These are phyloP conservation scores for Kwoniella pini DNA, from an alignment of 768 basidiomycete genomes.

Conservation along the genomic window DNA sequence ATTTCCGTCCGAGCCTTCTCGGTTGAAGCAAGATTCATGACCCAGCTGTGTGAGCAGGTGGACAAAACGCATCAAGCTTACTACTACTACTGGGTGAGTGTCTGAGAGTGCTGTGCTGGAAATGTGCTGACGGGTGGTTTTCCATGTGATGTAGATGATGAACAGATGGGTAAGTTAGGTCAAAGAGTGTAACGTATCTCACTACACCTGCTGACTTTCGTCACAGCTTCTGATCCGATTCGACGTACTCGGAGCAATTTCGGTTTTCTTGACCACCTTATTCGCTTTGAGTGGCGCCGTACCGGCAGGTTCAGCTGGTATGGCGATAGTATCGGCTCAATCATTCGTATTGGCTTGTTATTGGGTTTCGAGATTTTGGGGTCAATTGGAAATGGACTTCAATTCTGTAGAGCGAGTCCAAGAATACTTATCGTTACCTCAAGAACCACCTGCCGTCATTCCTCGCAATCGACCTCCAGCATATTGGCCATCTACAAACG, in stretches of 20 bases:
- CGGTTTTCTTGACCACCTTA: constrained; percentile 72
- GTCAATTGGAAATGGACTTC: constrained; percentile 55
- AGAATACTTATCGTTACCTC: constrained; percentile 85
- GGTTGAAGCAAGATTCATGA: constrained; percentile 73
- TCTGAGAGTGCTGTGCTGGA: background rate
- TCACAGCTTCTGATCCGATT: constrained; percentile 73
- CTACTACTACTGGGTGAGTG: constrained; percentile 66
- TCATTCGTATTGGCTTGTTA: constrained; percentile 60
- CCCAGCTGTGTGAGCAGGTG: constrained; percentile 67
- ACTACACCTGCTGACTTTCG: background rate
- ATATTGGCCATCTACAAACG: constrained; percentile 81
- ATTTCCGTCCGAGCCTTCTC: constrained; percentile 93
- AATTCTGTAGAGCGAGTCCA: constrained; percentile 83
- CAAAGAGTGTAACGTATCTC: background rate
- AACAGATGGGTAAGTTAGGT: constrained; percentile 42
- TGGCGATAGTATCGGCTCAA: constrained; percentile 71
- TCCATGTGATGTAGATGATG: constrained; percentile 32
- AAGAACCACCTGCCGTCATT: constrained; percentile 77
- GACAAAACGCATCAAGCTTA: constrained; percentile 62
- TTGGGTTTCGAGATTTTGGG: constrained; percentile 53
- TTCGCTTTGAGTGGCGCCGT: constrained; percentile 67
- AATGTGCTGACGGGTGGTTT: background rate
- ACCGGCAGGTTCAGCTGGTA: constrained; percentile 59
- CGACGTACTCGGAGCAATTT: constrained; percentile 71
- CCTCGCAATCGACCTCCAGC: constrained; percentile 77